Conservation (phyloP, 768 basidiomycete species). For the Cantharellus anzutake region DNA sequence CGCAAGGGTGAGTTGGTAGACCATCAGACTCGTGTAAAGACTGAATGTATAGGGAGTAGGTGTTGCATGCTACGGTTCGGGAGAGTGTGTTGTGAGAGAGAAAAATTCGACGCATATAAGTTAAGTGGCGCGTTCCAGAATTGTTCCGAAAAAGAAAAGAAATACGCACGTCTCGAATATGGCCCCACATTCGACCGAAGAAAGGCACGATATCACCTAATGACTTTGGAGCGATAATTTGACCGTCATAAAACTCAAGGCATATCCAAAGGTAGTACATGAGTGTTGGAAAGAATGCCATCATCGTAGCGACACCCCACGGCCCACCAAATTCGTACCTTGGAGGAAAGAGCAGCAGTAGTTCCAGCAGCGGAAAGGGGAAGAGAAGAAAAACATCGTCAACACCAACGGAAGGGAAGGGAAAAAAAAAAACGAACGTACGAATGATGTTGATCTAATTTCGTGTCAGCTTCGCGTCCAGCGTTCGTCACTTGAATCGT, state of each 20-base stretch:
- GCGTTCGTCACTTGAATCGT: conserved; percentile 30
- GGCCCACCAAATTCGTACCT: conserved; percentile 98
- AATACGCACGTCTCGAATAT: conserved; percentile 49
- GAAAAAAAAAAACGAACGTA: conserved; percentile 17
- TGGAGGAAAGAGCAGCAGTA: background rate
- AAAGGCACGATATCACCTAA: conserved; percentile 59
- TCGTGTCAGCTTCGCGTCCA: conserved; percentile 53
- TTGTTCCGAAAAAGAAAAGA: background rate
- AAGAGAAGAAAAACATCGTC: background rate
- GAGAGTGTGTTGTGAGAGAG: too few relatives aligned
- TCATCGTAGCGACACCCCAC: conserved; percentile 77
- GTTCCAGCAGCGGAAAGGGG: background rate
- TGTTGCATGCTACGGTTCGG: conserved; percentile 54
- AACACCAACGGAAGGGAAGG: background rate
- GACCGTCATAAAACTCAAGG: conserved; percentile 87
- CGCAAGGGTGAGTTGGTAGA: conserved; percentile 79
- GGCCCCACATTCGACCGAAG: conserved; percentile 64
- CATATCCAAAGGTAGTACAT: conserved; percentile 99
- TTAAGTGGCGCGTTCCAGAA: background rate
- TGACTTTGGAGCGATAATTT: conserved; percentile 48
- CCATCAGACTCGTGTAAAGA: conserved; percentile 75
- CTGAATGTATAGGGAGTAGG: conserved; percentile 80
- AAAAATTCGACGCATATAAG: background rate
- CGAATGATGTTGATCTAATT: conserved; percentile 51
- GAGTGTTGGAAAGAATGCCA: conserved; percentile 79